A percentile compares a stretch with the other conserved stretches of the same genome.
Evolutionary conservation across 768 basidiomycete genomes (phyloP).

Genomic region (Xerocomellus amylosporus): DNA sequence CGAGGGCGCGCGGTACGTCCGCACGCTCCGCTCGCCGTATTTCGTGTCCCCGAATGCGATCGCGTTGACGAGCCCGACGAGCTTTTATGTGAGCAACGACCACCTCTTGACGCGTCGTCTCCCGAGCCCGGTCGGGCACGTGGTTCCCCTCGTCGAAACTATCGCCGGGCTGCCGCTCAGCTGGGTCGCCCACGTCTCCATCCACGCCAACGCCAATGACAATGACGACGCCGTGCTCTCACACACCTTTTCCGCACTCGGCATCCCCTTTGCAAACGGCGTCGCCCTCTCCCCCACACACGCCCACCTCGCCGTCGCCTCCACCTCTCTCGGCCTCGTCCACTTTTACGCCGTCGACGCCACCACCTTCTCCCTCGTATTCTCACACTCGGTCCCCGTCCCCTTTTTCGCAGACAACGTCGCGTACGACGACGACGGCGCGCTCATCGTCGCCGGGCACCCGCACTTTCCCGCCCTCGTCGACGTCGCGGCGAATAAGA

Average conservation of each 20-base stretch:
- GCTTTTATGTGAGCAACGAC: constrained; percentile 74
- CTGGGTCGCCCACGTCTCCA: constrained; percentile 55
- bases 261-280: constrained; percentile 69
- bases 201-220: constrained; percentile 27
- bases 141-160: constrained; percentile 55
- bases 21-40: constrained; percentile 56
- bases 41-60: constrained; percentile 68
- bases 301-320: constrained; percentile 53
- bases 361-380: constrained; percentile 39
- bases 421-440: constrained; percentile 44
- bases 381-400: constrained; percentile 39
- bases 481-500: constrained; percentile 43
- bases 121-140: constrained; percentile 44
- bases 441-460: constrained; percentile 62
- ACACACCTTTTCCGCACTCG: constrained; percentile 42
- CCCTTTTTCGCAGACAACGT: constrained; percentile 68
- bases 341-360: constrained; percentile 51
- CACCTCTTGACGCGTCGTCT: constrained; percentile 65
- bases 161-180: constrained; percentile 54
- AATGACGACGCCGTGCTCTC: constrained; percentile 26
- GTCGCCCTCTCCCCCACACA: constrained; percentile 54
- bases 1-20: constrained; percentile 51
- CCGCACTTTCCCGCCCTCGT: constrained; percentile 57
- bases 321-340: constrained; percentile 48
- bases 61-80: constrained; percentile 59